Evolutionary conservation across 805 yeast genomes (phyloP).

Genomic region (Candida palmyrensis): DNA sequence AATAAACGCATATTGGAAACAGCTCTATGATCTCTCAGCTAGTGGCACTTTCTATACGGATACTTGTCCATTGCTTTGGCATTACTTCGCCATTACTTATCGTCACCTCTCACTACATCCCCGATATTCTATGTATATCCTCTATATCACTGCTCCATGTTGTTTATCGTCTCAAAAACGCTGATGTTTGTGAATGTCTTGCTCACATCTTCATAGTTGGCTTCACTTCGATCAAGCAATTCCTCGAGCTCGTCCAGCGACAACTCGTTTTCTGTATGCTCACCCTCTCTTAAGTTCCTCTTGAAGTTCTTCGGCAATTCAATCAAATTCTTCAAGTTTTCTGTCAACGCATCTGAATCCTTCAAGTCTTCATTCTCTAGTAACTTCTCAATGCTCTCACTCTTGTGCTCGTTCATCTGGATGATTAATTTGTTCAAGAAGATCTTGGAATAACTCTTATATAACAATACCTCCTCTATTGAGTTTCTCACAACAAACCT

Average conservation of each 20-base stretch:
- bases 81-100: no score
- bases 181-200: conserved; percentile 22
- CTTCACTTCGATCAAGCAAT: conserved; percentile 29
- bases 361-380: conserved; percentile 13
- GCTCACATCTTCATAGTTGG: conserved; percentile 17
- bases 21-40: no score
- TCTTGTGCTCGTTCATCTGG: conserved; percentile 35
- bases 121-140: background rate
- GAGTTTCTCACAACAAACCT: conserved; percentile 75
- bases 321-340: conserved; percentile 10
- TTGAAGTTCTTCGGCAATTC: conserved; percentile 4
- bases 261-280: conserved; percentile 9
- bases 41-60: no score
- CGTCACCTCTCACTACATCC: no score
- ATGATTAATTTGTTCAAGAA: conserved; percentile 67
- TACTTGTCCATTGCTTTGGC: no score
- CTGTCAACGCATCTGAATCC: conserved; percentile 6
- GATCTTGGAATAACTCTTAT: conserved; percentile 76
- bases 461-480: conserved; percentile 75
- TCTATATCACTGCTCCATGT: conserved; percentile 19
- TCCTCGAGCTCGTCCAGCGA: conserved; percentile 39
- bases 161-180: conserved; percentile 33
- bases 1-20: no score
- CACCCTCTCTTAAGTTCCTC: no score
- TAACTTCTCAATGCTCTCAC: conserved; percentile 19